Conservation (phyloP, 2,329 filamentous ascomycete species). For the Sarocladium kiliense region DNA sequence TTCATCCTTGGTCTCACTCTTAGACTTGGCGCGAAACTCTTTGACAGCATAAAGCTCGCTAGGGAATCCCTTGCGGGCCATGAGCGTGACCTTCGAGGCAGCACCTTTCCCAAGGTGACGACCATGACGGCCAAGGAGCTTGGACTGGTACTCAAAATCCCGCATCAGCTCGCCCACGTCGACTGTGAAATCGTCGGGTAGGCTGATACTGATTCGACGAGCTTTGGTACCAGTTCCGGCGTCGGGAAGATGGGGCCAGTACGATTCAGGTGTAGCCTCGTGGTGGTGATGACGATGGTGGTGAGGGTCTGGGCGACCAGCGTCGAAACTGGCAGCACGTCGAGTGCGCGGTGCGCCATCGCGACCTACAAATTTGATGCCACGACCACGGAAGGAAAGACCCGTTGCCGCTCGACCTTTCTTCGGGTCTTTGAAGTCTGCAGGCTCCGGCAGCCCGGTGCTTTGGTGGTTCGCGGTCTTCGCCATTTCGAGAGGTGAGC, state of each 20-base stretch:
- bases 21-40: slow-evolving; percentile 72
- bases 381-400: slow-evolving; percentile 40
- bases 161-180: slow-evolving; percentile 62
- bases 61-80: slow-evolving; percentile 63
- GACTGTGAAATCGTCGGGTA: slow-evolving; percentile 70
- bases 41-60: slow-evolving; percentile 77
- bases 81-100: slow-evolving; percentile 76
- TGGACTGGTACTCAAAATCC: slow-evolving; percentile 67
- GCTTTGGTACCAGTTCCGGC: slow-evolving; percentile 72
- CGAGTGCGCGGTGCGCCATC: slow-evolving; percentile 20
- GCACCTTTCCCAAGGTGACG: slow-evolving; percentile 78
- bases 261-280: slow-evolving; percentile 33
- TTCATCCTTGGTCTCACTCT: slow-evolving; percentile 63
- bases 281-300: slow-evolving; percentile 17
- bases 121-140: slow-evolving; percentile 65
- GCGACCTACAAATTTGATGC: slow-evolving; percentile 39
- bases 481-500: slow-evolving; percentile 38
- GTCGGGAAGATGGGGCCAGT: slow-evolving; percentile 59
- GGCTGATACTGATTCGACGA: slow-evolving; percentile 67
- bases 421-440: slow-evolving; percentile 36
- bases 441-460: slow-evolving; percentile 32
- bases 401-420: slow-evolving; percentile 49
- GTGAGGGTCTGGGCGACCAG: slow-evolving; percentile 15
- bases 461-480: slow-evolving; percentile 17
- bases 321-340: slow-evolving; percentile 47